phyloP scores from a whole-genome alignment of 441 rosid species.

The Flueggea neowawraea region DNA sequence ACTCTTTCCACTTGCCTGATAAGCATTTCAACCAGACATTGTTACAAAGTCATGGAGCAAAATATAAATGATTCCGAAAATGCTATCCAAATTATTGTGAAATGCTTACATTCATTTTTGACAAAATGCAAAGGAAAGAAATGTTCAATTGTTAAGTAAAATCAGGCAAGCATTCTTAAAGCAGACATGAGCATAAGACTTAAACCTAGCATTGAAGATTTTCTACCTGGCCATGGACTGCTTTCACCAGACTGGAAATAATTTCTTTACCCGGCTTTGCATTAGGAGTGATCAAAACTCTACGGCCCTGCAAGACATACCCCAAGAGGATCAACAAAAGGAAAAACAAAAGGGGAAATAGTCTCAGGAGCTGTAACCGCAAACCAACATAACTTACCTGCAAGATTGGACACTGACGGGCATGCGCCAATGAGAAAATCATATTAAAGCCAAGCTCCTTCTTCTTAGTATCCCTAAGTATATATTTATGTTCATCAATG shows the following conservation, averaged over 20 bases:
- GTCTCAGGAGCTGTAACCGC: conserved; percentile 9
- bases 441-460: conserved; percentile 71
- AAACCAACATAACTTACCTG: conserved; percentile 33
- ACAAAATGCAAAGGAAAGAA: too few relatives aligned
- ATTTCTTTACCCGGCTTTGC: conserved; percentile 62
- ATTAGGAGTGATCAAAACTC: conserved; percentile 60
- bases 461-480: conserved; percentile 63
- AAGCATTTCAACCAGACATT: conserved; percentile 10
- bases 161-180: background rate
- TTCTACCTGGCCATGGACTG: conserved; percentile 61
- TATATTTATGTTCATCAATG: conserved; percentile 58
- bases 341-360: conserved; percentile 4
- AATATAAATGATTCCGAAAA: background rate
- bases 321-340: background rate
- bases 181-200: background rate
- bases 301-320: conserved; percentile 46
- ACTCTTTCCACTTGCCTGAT: conserved; percentile 70
- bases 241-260: conserved; percentile 51
- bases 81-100: too few relatives aligned
- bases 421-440: conserved; percentile 62
- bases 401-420: conserved; percentile 53
- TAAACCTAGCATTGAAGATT: background rate
- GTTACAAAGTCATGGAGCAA: background rate
- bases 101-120: too few relatives aligned
- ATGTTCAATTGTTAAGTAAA: too few relatives aligned